phyloP scores from a whole-genome alignment of 164 flowering plant species.

The Nymphaea thermarum region DNA sequence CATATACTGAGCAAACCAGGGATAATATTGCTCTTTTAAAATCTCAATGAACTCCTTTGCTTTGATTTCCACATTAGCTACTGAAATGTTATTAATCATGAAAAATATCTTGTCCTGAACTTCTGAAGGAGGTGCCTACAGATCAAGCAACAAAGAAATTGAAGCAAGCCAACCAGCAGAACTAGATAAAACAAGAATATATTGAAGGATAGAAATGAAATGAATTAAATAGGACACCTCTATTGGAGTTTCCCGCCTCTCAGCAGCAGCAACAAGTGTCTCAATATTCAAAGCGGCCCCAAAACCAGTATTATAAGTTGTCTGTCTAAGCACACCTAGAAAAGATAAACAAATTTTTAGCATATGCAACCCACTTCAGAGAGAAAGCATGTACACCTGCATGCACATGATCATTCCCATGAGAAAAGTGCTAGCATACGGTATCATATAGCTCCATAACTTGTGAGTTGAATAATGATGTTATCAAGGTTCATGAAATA shows the following conservation, averaged over 20 bases:
- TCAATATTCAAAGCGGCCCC: slow-evolving; percentile 97
- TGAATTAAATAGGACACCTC: slow-evolving; percentile 46
- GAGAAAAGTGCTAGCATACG: background rate
- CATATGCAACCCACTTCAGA: background rate
- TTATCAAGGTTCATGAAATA: background rate
- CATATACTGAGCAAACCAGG: slow-evolving; percentile 97
- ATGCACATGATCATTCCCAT: background rate
- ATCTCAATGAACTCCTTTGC: slow-evolving; percentile 75
- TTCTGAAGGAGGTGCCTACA: slow-evolving; percentile 80
- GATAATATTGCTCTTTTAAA: slow-evolving; percentile 64
- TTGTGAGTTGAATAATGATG: too few species aligned
- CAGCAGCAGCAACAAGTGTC: slow-evolving; percentile 95
- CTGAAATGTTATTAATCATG: slow-evolving; percentile 74
- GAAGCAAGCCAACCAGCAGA: background rate
- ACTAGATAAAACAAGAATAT: background rate
- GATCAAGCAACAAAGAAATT: slow-evolving; percentile 2
- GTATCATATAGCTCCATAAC: too few species aligned
- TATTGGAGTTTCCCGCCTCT: slow-evolving; percentile 71
- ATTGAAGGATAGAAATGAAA: background rate
- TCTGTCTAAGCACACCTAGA: slow-evolving; percentile 24
- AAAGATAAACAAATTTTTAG: background rate
- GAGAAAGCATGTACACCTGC: background rate
- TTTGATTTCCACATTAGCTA: slow-evolving; percentile 68
- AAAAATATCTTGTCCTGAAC: slow-evolving; percentile 87
- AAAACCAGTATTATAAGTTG: slow-evolving; percentile 48